Evolutionary conservation across 441 rosid genomes (phyloP).

Genomic region (Euphorbia neoarborescens): DNA sequence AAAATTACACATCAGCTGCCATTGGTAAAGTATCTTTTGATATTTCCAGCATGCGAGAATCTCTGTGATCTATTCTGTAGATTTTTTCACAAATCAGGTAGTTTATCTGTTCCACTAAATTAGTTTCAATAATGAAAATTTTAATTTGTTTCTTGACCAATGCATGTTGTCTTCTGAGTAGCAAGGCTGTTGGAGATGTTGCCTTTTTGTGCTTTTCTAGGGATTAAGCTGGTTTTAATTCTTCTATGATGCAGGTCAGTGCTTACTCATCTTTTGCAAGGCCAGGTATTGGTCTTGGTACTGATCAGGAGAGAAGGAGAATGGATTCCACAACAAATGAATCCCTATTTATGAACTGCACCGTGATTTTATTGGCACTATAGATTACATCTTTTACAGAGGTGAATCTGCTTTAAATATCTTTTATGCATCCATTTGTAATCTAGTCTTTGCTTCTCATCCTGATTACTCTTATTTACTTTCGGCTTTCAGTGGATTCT

Average conservation of each 20-base stretch:
- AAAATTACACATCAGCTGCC: constrained; percentile 91
- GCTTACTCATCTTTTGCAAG: constrained; percentile 91
- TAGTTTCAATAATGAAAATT: not conserved
- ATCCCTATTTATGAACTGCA: constrained; percentile 85
- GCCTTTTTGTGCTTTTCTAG: not conserved
- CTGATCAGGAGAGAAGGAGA: constrained; percentile 79
- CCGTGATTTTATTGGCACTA: constrained; percentile 94
- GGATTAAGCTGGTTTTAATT: constrained; percentile 18
- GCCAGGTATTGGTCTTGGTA: constrained; percentile 45
- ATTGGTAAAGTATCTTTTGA: constrained; percentile 50
- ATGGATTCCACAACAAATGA: constrained; percentile 83
- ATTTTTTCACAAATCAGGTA: not conserved
- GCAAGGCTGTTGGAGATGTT: not conserved
- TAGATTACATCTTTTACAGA: constrained; percentile 97
- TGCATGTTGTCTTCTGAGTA: not conserved
- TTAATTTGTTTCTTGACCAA: not conserved
- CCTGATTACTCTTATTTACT: not conserved
- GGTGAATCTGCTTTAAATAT: constrained; percentile 35
- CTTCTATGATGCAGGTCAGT: constrained; percentile 64
- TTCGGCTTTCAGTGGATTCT: constrained; percentile 67
- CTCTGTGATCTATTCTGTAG: not conserved
- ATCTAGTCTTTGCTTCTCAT: not conserved
- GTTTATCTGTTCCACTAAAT: not conserved
- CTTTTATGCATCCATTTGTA: not conserved
- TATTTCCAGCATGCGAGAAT: not conserved